Base-by-base conservation (phyloP, 805 yeast species). In the Teunomyces tritomae region DNA sequence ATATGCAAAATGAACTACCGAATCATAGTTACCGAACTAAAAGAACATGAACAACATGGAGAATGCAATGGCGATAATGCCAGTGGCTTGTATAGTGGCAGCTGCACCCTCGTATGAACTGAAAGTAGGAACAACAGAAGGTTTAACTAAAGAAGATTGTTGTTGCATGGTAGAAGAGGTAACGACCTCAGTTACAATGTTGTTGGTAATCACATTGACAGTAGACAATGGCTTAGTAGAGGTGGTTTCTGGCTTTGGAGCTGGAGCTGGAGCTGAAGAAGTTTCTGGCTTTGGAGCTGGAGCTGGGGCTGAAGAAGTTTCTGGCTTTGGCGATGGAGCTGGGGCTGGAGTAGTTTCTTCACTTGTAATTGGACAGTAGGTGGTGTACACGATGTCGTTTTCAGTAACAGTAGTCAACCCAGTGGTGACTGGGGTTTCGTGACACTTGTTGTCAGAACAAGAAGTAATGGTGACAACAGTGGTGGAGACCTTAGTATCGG, bases 151-250 rank as follows among this genome's bases (percentile, higher is more conserved):
- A 9, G 62, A 17, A 11, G 64, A 43, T 10, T 46, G 34, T 13
- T 28, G 43, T 33, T 28, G 46, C 17, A 56, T 37, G 24, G 62
- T 48, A 14, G 63, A 39, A 13, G 63, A 39, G 7, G 55, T 35
- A 26, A 64, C 57, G 13, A 68, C 53, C 49, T 70, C 64, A 16
- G 77, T 73, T 10, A 64, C 52, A 39, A 73, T 71, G 56, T 70
- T 69, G 55, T 68, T 59, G 26, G 76, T 68, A 45, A 73, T 72
- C n/a, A 72, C 78, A 51, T 73, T 63, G 37, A 71, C 57, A 6
- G 71, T 67, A 28, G 59, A 32, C 9, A 47, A 43, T 9, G 57
- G 36, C 33, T n/a, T 48, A 34, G 59, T 17, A 16, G 59, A 9
- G 43, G 43, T 43, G 34, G 54, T 36, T 14, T 43, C 10, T 13